phyloP scores from a whole-genome alignment of 257 asterid species.

The Primulina eburnea region DNA sequence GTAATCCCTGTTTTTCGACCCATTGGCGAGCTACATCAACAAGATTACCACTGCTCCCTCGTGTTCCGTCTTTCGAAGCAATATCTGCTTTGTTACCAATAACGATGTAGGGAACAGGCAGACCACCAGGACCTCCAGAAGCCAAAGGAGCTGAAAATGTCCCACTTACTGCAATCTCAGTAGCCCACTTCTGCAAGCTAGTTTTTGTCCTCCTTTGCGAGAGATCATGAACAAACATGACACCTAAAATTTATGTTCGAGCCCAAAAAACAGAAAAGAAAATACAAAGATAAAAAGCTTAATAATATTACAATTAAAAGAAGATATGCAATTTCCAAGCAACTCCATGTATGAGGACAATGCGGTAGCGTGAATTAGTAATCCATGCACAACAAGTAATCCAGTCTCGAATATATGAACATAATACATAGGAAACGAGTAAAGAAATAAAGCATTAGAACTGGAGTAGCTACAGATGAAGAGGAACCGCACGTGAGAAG shows the following conservation, averaged over 20 bases:
- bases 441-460: neutral
- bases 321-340: neutral
- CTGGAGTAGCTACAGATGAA: neutral
- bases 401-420: neutral
- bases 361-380: neutral
- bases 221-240: conserved; percentile 90
- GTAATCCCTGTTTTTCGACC: conserved; percentile 98
- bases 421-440: neutral
- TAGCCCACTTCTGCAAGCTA: conserved; percentile 92
- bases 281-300: conserved; percentile 20
- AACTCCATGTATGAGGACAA: neutral
- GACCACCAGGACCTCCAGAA: conserved; percentile 94
- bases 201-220: conserved; percentile 90
- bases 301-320: conserved; percentile 15
- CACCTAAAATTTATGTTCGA: conserved; percentile 47
- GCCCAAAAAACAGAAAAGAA: conserved; percentile 7
- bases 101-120: conserved; percentile 91
- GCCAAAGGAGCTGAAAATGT: conserved; percentile 95
- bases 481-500: neutral
- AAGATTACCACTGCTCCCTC: conserved; percentile 96
- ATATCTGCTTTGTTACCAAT: conserved; percentile 90
- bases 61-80: conserved; percentile 59
- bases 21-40: conserved; percentile 95
- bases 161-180: conserved; percentile 79
- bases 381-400: neutral